phyloP scores from a whole-genome alignment of 2,329 filamentous ascomycete genomes.

The Kalmusia sp. region DNA sequence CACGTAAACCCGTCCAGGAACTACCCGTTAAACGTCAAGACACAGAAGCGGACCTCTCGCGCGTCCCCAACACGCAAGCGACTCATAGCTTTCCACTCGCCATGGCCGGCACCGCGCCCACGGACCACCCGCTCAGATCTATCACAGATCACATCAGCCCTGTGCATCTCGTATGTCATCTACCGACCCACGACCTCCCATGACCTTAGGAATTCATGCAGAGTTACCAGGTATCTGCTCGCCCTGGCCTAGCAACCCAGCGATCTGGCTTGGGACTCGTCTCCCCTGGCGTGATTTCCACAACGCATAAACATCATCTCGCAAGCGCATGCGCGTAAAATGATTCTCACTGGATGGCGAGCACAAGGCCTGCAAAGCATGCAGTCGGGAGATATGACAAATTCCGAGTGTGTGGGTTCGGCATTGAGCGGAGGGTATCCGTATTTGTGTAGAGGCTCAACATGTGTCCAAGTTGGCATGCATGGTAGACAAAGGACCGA shows the following conservation, averaged over 20 bases:
- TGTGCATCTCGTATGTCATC: constrained; percentile 1
- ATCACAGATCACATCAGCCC: constrained; percentile 15
- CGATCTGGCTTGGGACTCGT: background rate
- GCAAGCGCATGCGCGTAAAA: background rate
- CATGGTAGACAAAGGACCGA: too few relatives aligned
- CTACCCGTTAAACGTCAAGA: background rate
- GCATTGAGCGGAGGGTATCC: background rate
- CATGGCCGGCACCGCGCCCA: background rate
- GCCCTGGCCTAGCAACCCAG: background rate
- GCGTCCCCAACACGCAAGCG: background rate
- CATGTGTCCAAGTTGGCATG: background rate
- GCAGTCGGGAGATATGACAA: background rate
- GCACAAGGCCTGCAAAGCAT: background rate
- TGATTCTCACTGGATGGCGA: background rate
- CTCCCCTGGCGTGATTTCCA: background rate
- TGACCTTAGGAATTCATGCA: constrained; percentile 3
- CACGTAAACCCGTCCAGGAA: background rate
- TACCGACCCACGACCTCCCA: background rate
- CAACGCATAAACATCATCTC: constrained; percentile 7
- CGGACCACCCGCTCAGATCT: constrained; percentile 13
- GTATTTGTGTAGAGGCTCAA: background rate
- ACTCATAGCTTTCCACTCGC: background rate
- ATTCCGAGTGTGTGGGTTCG: background rate
- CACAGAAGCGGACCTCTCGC: too few relatives aligned
- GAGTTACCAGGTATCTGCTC: background rate